Evolutionary conservation across 2,329 filamentous ascomycete genomes (phyloP).

Genomic region (Apiospora arundinis): DNA sequence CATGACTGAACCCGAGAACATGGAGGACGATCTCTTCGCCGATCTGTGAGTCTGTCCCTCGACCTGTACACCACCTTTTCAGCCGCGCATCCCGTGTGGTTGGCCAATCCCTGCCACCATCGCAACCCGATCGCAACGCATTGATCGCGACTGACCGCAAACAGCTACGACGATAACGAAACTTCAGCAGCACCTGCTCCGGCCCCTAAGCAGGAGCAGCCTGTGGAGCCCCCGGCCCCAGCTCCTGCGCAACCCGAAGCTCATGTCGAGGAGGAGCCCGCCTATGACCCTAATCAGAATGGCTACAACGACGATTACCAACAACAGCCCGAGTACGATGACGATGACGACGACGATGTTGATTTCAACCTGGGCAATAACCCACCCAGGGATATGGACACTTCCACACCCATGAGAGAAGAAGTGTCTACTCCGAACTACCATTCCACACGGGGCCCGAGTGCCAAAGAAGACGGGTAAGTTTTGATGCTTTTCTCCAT

Average conservation of each 20-base stretch:
- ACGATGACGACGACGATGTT: constrained; percentile 59
- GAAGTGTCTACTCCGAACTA: constrained; percentile 41
- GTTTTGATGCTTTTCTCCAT: constrained; percentile 48
- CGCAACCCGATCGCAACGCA: constrained; percentile 1
- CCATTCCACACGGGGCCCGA: constrained; percentile 58
- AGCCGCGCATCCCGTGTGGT: neutral
- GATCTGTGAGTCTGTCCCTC: constrained; percentile 73
- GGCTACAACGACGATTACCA: constrained; percentile 47
- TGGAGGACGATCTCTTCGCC: constrained; percentile 94
- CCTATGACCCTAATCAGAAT: constrained; percentile 35
- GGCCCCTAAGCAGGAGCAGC: constrained; percentile 31
- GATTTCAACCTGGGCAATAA: constrained; percentile 63
- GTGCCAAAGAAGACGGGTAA: constrained; percentile 94
- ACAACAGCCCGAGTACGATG: constrained; percentile 52
- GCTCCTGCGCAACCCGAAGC: constrained; percentile 27
- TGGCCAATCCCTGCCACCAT: constrained; percentile 9
- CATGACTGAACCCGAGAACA: constrained; percentile 83
- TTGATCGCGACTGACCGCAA: constrained; percentile 2
- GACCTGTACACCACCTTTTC: neutral
- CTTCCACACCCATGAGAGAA: constrained; percentile 39
- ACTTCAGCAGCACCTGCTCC: constrained; percentile 48
- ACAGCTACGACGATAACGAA: constrained; percentile 73
- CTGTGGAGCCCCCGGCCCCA: constrained; percentile 38
- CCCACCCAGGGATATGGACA: constrained; percentile 38
- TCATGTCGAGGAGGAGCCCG: constrained; percentile 37